These are phyloP conservation scores for Incumbomyces lentus DNA, from an alignment of 2,329 filamentous ascomycete species.

Conservation along the genomic window DNA sequence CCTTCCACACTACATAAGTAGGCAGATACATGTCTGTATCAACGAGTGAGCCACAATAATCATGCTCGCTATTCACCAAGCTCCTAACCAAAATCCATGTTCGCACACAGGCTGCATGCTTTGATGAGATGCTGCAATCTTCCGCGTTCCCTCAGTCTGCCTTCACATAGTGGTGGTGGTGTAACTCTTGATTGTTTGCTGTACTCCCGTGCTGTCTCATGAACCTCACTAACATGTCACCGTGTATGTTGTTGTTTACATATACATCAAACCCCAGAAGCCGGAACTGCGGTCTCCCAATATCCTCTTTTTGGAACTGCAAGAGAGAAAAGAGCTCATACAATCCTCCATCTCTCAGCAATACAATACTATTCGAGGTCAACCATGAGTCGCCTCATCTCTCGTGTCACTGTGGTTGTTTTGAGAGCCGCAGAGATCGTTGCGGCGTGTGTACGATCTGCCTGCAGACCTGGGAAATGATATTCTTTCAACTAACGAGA, in stretches of 20 bases:
- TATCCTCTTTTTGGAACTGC: background rate
- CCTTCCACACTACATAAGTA: no score
- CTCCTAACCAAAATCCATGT: no score
- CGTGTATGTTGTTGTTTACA: background rate
- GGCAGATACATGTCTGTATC: no score
- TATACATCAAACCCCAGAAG: background rate
- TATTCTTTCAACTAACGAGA: conserved; percentile 9
- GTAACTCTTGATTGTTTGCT: no score
- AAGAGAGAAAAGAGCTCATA: no score
- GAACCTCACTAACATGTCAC: background rate
- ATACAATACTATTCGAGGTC: background rate
- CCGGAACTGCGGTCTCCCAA: background rate
- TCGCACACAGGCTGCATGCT: no score
- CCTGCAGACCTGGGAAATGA: conserved; percentile 4
- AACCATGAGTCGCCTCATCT: conserved; percentile 25
- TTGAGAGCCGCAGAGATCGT: conserved; percentile 54
- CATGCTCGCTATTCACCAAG: no score
- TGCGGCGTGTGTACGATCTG: conserved; percentile 52
- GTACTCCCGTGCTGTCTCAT: no score
- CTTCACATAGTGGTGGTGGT: no score
- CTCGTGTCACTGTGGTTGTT: conserved; percentile 46
- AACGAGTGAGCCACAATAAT: no score
- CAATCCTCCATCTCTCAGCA: background rate
- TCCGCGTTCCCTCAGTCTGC: no score
- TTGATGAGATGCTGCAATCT: no score